Base-by-base conservation (phyloP, 148 eudicot genomes). In the Heliamphora exappendiculata region DNA sequence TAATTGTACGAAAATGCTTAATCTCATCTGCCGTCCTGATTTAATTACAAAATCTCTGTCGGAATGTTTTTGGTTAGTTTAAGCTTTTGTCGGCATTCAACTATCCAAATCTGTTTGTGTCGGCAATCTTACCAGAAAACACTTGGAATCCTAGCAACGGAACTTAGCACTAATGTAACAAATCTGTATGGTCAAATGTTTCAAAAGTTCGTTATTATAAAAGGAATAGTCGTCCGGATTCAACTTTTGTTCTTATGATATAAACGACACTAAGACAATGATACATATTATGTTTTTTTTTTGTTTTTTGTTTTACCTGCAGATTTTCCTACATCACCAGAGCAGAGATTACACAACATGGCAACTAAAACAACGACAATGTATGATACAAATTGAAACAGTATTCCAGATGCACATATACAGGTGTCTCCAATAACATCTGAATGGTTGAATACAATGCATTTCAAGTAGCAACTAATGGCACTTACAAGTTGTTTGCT, bases 311-410 rank as follows among this genome's bases (percentile, higher is more conserved):
- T 24, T 28, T 31, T 50, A 19, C 74, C 22, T 20, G 26, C 60
- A 33, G 26, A 47, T 71, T 53, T 37, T 53, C 75, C 62, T 51
- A 34, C 75, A 2, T 51, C 74, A 49, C 29, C 41, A 70, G 16
- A 50, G 2, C 34, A 19, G 42, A 19, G 57, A 39, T 29, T 68
- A 19, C 36, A 34, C 12, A 44, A 28, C 0, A 8, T 24, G 60
- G 26, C 60, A n/a, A 55, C 60, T 55, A 26, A 55, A 55, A 24
- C 10, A n/a, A 4, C 29, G 28, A 3, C 54, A 50, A 50, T 50
- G 54, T 11, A 11, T 50, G 17, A 50, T 14, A 50, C 54, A 50
- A 50, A 50, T 11, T 12, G 13, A 50, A 50, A 14, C 10, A 50
- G 54, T 50, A 12, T 50, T 3, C 14, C 13, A 11, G 3, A 42